Conservation (phyloP, 1,284 basidiomycete genomes). For the Moniliophthora roreri region DNA sequence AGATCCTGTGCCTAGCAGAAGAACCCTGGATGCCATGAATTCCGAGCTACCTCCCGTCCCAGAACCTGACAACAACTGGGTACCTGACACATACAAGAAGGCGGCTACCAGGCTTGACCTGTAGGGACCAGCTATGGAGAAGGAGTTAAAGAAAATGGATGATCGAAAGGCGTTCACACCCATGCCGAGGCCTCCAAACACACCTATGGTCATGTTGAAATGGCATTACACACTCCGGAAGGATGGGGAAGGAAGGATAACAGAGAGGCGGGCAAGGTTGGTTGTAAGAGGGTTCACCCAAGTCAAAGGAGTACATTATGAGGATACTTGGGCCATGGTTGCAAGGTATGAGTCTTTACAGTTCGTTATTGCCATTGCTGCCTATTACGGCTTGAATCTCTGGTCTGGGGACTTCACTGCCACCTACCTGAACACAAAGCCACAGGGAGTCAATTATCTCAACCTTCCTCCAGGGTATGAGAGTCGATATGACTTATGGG, state of each 20-base stretch:
- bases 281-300: constrained; percentile 3
- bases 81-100: no score
- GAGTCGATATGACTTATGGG: background rate
- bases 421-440: constrained; percentile 5
- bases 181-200: background rate
- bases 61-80: no score
- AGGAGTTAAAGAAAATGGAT: background rate
- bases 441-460: constrained; percentile 1
- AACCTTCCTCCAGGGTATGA: constrained; percentile 3
- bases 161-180: background rate
- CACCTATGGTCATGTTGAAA: background rate
- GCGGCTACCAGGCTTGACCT: no score
- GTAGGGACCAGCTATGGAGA: background rate
- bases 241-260: constrained; percentile 1
- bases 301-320: background rate
- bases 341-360: constrained; percentile 1
- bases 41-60: no score
- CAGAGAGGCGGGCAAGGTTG: background rate
- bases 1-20: no score
- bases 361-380: background rate
- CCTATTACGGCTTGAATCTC: background rate
- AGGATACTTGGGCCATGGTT: background rate
- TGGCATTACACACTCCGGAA: background rate
- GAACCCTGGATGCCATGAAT: no score
- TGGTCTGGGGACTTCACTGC: constrained; percentile 7